Evolutionary conservation across 2,329 filamentous ascomycete genomes (phyloP).

Genomic region (Aspergillus intermedius): DNA sequence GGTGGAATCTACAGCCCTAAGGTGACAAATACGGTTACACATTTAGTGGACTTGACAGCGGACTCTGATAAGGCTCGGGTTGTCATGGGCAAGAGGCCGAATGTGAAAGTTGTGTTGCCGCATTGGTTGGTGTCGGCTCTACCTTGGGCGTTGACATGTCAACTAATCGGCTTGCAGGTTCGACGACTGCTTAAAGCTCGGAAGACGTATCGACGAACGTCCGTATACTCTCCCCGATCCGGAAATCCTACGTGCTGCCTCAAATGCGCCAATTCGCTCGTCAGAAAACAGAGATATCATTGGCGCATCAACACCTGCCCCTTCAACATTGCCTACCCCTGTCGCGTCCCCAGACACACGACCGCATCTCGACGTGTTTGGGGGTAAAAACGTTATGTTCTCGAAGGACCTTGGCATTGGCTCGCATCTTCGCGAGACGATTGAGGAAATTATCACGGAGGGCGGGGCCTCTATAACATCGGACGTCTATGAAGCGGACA

Average conservation of each 20-base stretch:
- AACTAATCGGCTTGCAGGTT: constrained; percentile 55
- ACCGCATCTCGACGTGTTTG: constrained; percentile 65
- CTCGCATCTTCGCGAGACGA: constrained; percentile 57
- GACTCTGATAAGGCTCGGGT: constrained; percentile 60
- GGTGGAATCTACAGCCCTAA: constrained; percentile 73
- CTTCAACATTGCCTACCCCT: constrained; percentile 33
- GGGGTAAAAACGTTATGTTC: constrained; percentile 69
- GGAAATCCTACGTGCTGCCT: constrained; percentile 62
- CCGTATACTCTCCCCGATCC: constrained; percentile 84
- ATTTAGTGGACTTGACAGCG: constrained; percentile 75
- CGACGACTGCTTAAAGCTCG: constrained; percentile 89
- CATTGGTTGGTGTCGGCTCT: constrained; percentile 62
- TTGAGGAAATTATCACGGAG: constrained; percentile 63
- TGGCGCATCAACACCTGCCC: constrained; percentile 57
- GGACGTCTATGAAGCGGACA: constrained; percentile 64
- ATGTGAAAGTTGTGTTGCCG: constrained; percentile 78
- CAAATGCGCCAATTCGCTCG: constrained; percentile 52
- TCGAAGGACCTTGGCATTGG: constrained; percentile 67
- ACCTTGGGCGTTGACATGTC: constrained; percentile 9
- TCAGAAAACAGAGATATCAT: constrained; percentile 56
- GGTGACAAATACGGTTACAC: constrained; percentile 70
- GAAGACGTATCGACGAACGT: constrained; percentile 79
- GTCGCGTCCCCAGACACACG: constrained; percentile 23
- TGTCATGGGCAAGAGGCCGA: constrained; percentile 58
- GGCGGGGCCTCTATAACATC: constrained; percentile 65